phyloP scores from a whole-genome alignment of 441 rosid species.

The Pelargonium cotyledonis region DNA sequence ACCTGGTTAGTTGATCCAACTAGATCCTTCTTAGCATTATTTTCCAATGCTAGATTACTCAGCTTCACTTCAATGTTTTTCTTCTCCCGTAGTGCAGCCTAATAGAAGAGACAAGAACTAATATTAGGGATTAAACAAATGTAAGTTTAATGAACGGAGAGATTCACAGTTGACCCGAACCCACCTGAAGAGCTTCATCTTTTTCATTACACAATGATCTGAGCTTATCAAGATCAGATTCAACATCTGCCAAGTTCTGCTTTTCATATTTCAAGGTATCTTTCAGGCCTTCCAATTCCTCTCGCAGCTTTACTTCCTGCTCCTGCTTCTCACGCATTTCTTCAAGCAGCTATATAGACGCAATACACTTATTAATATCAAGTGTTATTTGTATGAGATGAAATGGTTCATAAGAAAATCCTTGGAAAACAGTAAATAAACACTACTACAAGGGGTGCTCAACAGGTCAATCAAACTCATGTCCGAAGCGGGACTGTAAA shows the following conservation, averaged over 20 bases:
- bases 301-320: conserved; percentile 51
- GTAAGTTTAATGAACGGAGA: conserved; percentile 1
- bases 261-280: conserved; percentile 55
- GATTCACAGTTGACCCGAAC: conserved; percentile 21
- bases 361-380: conserved; percentile 17
- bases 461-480: no score
- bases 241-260: conserved; percentile 48
- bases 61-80: conserved; percentile 52
- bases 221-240: conserved; percentile 51
- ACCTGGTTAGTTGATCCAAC: conserved; percentile 52
- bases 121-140: conserved; percentile 1
- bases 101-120: conserved; percentile 18
- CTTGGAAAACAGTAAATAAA: not conserved
- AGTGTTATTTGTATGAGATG: not conserved
- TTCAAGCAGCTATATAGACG: conserved; percentile 50
- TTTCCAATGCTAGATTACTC: conserved; percentile 35
- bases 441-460: not conserved
- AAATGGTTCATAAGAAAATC: not conserved
- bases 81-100: conserved; percentile 61
- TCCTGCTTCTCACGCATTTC: conserved; percentile 64
- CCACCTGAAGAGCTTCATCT: conserved; percentile 61
- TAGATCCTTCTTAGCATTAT: conserved; percentile 37
- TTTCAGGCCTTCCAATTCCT: conserved; percentile 57
- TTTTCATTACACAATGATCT: conserved; percentile 54
- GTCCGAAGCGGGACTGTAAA: no score